Conservation (phyloP, 768 basidiomycete genomes). For the Botryobasidium botryosum region DNA sequence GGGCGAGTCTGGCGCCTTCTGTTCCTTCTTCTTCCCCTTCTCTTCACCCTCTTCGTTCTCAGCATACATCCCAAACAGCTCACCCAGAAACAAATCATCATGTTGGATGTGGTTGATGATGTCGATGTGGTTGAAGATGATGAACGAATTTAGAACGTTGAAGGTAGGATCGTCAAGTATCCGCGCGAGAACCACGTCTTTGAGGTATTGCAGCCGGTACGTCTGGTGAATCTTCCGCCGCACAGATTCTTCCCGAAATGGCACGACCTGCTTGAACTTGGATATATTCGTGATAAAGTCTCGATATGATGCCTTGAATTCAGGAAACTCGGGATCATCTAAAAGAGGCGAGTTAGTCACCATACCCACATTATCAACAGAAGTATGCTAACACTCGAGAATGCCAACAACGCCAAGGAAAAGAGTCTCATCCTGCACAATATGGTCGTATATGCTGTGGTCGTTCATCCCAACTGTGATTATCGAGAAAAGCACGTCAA, state of each 20-base stretch:
- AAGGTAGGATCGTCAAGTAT: slow-evolving; percentile 92
- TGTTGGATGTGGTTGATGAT: slow-evolving; percentile 81
- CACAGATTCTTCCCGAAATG: slow-evolving; percentile 55
- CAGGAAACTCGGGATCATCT: slow-evolving; percentile 97
- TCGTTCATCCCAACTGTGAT: slow-evolving; percentile 89
- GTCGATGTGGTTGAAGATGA: slow-evolving; percentile 98
- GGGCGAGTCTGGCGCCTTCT: slow-evolving; percentile 21
- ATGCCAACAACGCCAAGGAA: slow-evolving; percentile 91
- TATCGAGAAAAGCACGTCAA: too few species aligned
- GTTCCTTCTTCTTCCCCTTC: slow-evolving; percentile 12
- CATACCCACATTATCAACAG: neutral
- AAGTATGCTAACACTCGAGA: slow-evolving; percentile 66
- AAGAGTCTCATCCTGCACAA: slow-evolving; percentile 76
- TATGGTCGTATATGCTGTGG: slow-evolving; percentile 84
- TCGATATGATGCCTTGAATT: slow-evolving; percentile 93
- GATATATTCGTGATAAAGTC: slow-evolving; percentile 72
- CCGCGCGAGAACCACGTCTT: slow-evolving; percentile 93
- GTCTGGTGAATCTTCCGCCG: slow-evolving; percentile 91
- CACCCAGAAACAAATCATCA: slow-evolving; percentile 55
- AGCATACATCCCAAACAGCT: slow-evolving; percentile 29
- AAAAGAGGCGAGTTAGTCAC: slow-evolving; percentile 10
- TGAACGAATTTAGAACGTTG: slow-evolving; percentile 90
- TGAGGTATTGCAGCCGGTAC: slow-evolving; percentile 91
- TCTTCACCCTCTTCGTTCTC: slow-evolving; percentile 4
- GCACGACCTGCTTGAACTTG: slow-evolving; percentile 80